Evolutionary conservation across 345 rosid genomes (phyloP), one percentile per base, ranked within the genome.

Genomic region (Moricandia arvensis): DNA sequence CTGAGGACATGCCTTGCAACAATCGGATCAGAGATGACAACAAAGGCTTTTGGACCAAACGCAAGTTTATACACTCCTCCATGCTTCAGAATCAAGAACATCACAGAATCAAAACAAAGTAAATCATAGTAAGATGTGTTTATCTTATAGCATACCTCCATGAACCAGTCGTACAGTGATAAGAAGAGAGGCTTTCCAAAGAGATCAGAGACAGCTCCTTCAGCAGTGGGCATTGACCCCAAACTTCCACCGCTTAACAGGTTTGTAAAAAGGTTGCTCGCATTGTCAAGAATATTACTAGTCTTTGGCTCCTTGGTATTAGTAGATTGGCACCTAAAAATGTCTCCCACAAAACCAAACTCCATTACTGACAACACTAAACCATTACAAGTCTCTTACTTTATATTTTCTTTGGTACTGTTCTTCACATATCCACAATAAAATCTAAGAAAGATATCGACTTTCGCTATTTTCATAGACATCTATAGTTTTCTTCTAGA

Each of bases 11-110:
- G 88, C 77, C 95, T 85, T 47, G 94, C 91, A 78, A 91, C 83
- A 64, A 91, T 85, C 6, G 98, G 95, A 82, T 94, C 98, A 1
- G 98, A 94, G 75, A 91, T 89, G 69, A 94, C 97, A 74, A 94
- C 97, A 83, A 94, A 94, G 7, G 98, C 91, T 75, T 94, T 94
- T 45, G 97, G 98, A 45, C 98, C 98, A 87, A 94, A 94, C 59
- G 98, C 97, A 79, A 94, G 98, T 66, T 94, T 94, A 75, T 88
- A 94, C 13, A 94, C 91, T 12, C 96, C 85, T 65, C 98, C 98
- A 73, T 91, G 90, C 98, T 94, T 93, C 66, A 75, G 64, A 35
- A 4, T n/a, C 53, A 51, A 33, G 47, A 34, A 16, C 45, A 4
- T 21, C 51, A 49, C 34, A 62, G 9, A 55, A 66, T 8, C 13